These are phyloP conservation scores for Strobilomyces dryophilus DNA, from an alignment of 768 basidiomycete species.

Conservation along the genomic window DNA sequence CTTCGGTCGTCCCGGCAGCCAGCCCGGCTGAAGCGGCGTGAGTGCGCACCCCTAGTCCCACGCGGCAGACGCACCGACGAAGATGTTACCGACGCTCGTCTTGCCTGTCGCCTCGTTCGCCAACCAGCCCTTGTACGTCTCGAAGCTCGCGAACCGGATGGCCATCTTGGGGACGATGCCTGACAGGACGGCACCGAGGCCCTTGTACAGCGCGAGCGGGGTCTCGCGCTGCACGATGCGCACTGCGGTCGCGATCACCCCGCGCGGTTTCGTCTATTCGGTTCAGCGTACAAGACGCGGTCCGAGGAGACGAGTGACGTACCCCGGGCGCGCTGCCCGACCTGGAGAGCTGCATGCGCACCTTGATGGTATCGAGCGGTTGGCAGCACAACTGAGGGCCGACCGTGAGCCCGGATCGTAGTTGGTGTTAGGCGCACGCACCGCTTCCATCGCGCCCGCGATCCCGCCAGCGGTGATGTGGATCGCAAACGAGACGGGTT, in stretches of 20 bases:
- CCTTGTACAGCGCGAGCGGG: slow-evolving; percentile 95
- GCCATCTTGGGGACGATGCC: slow-evolving; percentile 99
- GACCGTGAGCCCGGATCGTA: not conserved
- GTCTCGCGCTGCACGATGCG: slow-evolving; percentile 90
- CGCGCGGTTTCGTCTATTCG: slow-evolving; percentile 82
- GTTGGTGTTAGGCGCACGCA: slow-evolving; percentile 31
- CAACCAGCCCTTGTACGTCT: slow-evolving; percentile 85
- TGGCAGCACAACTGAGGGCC: slow-evolving; percentile 67
- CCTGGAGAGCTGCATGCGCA: slow-evolving; percentile 97
- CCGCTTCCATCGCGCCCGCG: slow-evolving; percentile 91
- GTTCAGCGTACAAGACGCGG: not conserved
- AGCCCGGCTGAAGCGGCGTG: slow-evolving; percentile 67
- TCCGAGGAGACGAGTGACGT: slow-evolving; percentile 32
- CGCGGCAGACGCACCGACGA: slow-evolving; percentile 59
- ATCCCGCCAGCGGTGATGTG: slow-evolving; percentile 94
- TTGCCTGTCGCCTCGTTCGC: slow-evolving; percentile 74
- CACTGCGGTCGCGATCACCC: slow-evolving; percentile 86
- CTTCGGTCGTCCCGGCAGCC: slow-evolving; percentile 94
- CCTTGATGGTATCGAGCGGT: slow-evolving; percentile 98
- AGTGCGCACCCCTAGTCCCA: too few species aligned
- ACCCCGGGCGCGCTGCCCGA: slow-evolving; percentile 81
- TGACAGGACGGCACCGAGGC: slow-evolving; percentile 91
- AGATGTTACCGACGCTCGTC: slow-evolving; percentile 75
- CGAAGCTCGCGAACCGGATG: slow-evolving; percentile 96
- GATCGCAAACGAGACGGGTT: slow-evolving; percentile 78